Conservation (phyloP, 305 asterid species). For the Fraxinus latifolia region DNA sequence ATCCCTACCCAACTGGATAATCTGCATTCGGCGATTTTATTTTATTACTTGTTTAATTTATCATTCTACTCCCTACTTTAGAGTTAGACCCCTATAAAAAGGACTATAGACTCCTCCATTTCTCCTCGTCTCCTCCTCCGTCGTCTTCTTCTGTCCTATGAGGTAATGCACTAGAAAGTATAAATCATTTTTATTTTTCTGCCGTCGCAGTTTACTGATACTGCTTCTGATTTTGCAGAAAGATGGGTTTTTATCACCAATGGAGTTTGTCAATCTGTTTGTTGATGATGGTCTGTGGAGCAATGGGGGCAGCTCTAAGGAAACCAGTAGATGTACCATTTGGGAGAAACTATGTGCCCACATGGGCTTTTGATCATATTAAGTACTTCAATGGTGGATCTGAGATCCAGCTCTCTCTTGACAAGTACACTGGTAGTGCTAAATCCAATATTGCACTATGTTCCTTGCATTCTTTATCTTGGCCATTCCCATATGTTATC, state of each 20-base stretch:
- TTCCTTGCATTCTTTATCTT: background rate
- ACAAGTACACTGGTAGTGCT: slow-evolving; percentile 49
- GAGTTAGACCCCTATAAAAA: slow-evolving; percentile 21
- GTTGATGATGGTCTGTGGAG: slow-evolving; percentile 27
- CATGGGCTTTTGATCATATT: slow-evolving; percentile 77
- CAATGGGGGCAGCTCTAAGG: slow-evolving; percentile 40
- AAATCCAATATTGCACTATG: background rate
- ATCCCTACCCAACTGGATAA: background rate
- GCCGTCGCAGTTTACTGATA: background rate
- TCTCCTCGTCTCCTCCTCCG: slow-evolving; percentile 14
- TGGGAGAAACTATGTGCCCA: slow-evolving; percentile 63
- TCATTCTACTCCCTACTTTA: background rate
- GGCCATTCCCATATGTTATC: background rate
- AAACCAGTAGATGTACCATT: slow-evolving; percentile 56
- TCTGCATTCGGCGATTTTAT: background rate
- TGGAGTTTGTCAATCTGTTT: slow-evolving; percentile 20
- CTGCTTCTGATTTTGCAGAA: slow-evolving; percentile 8
- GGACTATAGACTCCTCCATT: slow-evolving; percentile 12
- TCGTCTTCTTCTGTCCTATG: background rate
- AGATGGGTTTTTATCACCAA: slow-evolving; percentile 25
- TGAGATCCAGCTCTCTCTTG: slow-evolving; percentile 66
- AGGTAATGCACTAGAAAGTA: background rate
- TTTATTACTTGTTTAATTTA: background rate
- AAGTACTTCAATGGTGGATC: slow-evolving; percentile 60
- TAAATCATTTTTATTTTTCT: background rate